phyloP scores from a whole-genome alignment of 768 basidiomycete species.

The Pleurotus salmoneostramineus region DNA sequence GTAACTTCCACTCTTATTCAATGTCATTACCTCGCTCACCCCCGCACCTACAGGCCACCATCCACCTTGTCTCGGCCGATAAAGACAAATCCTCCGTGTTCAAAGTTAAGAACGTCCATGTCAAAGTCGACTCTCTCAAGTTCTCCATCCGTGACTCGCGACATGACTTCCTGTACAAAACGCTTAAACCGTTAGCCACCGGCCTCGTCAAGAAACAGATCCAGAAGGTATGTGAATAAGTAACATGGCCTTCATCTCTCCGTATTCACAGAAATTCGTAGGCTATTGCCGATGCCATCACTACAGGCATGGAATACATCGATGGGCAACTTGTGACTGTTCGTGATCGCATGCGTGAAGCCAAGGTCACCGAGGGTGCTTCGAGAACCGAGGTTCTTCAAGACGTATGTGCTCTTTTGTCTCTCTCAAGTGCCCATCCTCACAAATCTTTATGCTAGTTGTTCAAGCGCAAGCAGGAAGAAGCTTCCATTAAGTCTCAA shows the following conservation, averaged over 20 bases:
- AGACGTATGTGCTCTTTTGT: slow-evolving; percentile 35
- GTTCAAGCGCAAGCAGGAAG: slow-evolving; percentile 55
- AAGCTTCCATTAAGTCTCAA: slow-evolving; percentile 20
- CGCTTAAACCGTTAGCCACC: slow-evolving; percentile 73
- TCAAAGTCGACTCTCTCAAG: slow-evolving; percentile 84
- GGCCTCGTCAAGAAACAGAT: slow-evolving; percentile 78
- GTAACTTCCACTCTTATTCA: slow-evolving; percentile 30
- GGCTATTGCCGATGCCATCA: slow-evolving; percentile 60
- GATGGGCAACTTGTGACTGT: slow-evolving; percentile 90
- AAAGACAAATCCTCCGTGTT: slow-evolving; percentile 69
- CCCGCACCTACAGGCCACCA: slow-evolving; percentile 35
- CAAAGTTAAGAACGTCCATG: slow-evolving; percentile 64
- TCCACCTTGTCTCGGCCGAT: slow-evolving; percentile 57
- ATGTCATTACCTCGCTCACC: too few relatives aligned
- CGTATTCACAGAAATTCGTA: not conserved
- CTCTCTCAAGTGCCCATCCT: slow-evolving; percentile 4
- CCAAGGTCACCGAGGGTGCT: slow-evolving; percentile 30
- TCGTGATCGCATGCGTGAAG: slow-evolving; percentile 72
- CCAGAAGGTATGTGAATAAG: slow-evolving; percentile 22
- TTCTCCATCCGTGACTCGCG: slow-evolving; percentile 90
- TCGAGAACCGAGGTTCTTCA: slow-evolving; percentile 48
- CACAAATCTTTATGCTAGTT: slow-evolving; percentile 26
- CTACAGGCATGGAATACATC: slow-evolving; percentile 79
- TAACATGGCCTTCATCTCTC: not conserved
- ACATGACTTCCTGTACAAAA: slow-evolving; percentile 87